phyloP scores from a whole-genome alignment of 2,329 filamentous ascomycete genomes.

The Diaporthe vaccinii region DNA sequence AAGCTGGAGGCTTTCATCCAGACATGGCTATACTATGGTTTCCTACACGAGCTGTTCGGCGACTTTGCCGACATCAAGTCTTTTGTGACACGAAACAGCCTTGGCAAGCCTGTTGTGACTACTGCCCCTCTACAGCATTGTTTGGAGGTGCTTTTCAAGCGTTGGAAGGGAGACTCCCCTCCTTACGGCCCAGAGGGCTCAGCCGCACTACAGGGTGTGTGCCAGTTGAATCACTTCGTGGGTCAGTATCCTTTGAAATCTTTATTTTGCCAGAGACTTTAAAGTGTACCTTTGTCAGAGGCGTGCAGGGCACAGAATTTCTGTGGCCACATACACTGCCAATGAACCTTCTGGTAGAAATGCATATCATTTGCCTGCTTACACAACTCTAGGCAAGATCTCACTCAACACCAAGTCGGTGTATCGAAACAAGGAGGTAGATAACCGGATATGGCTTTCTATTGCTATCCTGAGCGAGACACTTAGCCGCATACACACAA shows the following conservation, averaged over 20 bases:
- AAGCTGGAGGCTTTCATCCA: not conserved
- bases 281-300: not conserved
- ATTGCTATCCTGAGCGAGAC: conserved; percentile 12
- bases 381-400: not conserved
- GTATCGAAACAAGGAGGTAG: not conserved
- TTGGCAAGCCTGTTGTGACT: not conserved
- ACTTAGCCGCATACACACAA: not conserved
- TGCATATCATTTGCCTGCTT: not conserved
- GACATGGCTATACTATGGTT: conserved; percentile 9
- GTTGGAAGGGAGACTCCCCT: not conserved
- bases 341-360: not conserved
- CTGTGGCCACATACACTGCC: not conserved
- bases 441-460: conserved; percentile 2
- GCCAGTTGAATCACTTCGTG: not conserved
- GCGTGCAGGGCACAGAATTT: not conserved
- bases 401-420: conserved; percentile 1
- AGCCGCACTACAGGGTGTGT: not conserved
- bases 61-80: conserved; percentile 5
- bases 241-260: not conserved
- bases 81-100: not conserved
- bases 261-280: not conserved
- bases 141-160: not conserved
- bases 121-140: not conserved
- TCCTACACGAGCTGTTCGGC: not conserved
- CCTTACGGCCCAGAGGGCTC: not conserved